Conservation (phyloP, 2,329 filamentous ascomycete species). For the Epichloe sylvatica region DNA sequence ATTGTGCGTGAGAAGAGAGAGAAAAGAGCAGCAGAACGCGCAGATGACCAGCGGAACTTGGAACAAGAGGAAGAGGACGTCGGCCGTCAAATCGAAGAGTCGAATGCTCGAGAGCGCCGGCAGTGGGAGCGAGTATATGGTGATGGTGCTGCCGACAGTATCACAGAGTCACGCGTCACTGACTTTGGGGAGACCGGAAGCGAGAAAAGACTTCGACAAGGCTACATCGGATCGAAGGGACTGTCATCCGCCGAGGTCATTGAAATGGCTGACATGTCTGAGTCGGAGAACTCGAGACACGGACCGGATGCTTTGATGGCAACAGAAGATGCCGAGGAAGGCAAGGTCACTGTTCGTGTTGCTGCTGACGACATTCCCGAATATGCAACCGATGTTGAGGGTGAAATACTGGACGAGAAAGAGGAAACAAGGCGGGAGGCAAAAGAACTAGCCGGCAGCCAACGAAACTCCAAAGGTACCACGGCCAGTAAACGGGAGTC, state of each 20-base stretch:
- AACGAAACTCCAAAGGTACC: constrained; percentile 12
- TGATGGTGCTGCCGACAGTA: constrained; percentile 31
- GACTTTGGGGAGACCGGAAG: constrained; percentile 35
- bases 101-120: constrained; percentile 45
- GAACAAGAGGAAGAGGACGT: constrained; percentile 55
- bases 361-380: constrained; percentile 32
- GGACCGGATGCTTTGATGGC: constrained; percentile 27
- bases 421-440: constrained; percentile 9
- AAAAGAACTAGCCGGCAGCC: constrained; percentile 6
- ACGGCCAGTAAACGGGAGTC: constrained; percentile 8
- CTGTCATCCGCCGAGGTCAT: constrained; percentile 32
- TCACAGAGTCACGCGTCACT: constrained; percentile 31
- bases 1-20: constrained; percentile 52
- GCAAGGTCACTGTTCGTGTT: constrained; percentile 39
- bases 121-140: constrained; percentile 73
- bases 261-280: constrained; percentile 39
- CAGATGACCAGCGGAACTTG: constrained; percentile 38
- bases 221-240: constrained; percentile 21
- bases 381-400: constrained; percentile 12
- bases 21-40: constrained; percentile 34
- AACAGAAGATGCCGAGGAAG: constrained; percentile 26
- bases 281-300: constrained; percentile 16
- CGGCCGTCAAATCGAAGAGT: constrained; percentile 51
- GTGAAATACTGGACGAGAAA: constrained; percentile 19
- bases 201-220: constrained; percentile 28